These are phyloP conservation scores for Euphorbia pulcherrima DNA, from an alignment of 345 rosid genomes.

Conservation along the genomic window DNA sequence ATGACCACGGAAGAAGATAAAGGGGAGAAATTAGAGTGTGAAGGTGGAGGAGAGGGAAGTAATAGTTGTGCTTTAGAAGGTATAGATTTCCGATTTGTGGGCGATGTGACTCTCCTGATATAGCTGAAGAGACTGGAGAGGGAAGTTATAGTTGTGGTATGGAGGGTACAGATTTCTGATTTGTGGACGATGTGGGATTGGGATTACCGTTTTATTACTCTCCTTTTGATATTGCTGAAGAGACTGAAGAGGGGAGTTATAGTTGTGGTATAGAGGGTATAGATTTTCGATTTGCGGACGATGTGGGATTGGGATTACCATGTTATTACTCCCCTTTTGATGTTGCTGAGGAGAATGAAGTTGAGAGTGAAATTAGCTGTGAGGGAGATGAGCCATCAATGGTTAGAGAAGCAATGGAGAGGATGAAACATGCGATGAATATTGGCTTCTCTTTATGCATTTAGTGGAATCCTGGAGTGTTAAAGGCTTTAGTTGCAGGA, in stretches of 20 bases:
- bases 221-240: conserved; percentile 53
- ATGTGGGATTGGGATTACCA: too few species aligned
- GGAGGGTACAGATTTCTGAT: too few species aligned
- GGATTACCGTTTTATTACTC: conserved; percentile 35
- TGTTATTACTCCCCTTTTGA: too few species aligned
- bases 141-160: too few species aligned
- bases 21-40: conserved; percentile 8
- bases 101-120: too few species aligned
- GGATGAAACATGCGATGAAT: conserved; percentile 58
- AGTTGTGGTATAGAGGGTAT: conserved; percentile 13
- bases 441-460: conserved; percentile 62
- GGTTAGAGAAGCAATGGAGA: conserved; percentile 48
- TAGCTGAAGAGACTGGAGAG: too few species aligned
- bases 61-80: conserved; percentile 8
- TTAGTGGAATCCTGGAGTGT: conserved; percentile 57
- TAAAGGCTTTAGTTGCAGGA: conserved; percentile 38
- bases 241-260: conserved; percentile 35
- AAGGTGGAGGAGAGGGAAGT: conserved; percentile 21
- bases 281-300: conserved; percentile 50
- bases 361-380: conserved; percentile 29
- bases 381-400: conserved; percentile 41
- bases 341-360: too few species aligned
- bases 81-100: conserved; percentile 47
- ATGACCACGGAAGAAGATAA: conserved; percentile 30
- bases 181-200: conserved; percentile 32